Percentiles rank a stretch among this genome's conserved stretches.
phyloP scores from a whole-genome alignment of 257 asterid genomes.

The Lavandula angustifolia region DNA sequence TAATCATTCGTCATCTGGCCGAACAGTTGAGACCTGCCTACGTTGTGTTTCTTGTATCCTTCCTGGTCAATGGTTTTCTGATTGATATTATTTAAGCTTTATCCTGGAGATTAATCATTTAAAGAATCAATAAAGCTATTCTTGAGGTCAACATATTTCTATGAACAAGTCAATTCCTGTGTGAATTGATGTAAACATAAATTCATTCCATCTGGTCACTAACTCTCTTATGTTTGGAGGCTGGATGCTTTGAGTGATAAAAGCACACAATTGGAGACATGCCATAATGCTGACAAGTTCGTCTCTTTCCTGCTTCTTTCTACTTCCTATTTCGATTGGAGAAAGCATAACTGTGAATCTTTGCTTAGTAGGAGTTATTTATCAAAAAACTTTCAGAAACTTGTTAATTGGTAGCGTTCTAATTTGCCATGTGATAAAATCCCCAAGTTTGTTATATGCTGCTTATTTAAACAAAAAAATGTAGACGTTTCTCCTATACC shows the following conservation, averaged over 20 bases:
- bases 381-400: neutral
- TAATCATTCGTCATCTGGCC: constrained; percentile 83
- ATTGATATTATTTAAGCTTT: constrained; percentile 19
- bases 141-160: neutral
- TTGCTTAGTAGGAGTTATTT: neutral
- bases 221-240: constrained; percentile 14
- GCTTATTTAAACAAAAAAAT: constrained; percentile 17
- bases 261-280: neutral
- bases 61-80: neutral
- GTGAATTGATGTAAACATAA: neutral
- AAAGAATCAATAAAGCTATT: constrained; percentile 1
- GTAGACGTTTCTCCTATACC: constrained; percentile 47
- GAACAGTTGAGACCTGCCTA: constrained; percentile 71
- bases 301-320: neutral
- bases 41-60: constrained; percentile 96
- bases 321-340: neutral
- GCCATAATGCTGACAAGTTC: neutral
- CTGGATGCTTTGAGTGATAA: neutral
- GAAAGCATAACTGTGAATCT: neutral
- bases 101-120: constrained; percentile 9
- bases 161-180: neutral
- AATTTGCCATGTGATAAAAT: neutral
- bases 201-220: neutral
- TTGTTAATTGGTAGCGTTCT: neutral
- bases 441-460: neutral